Conservation (phyloP, 1,284 basidiomycete genomes). For the Chondrostereum purpureum region DNA sequence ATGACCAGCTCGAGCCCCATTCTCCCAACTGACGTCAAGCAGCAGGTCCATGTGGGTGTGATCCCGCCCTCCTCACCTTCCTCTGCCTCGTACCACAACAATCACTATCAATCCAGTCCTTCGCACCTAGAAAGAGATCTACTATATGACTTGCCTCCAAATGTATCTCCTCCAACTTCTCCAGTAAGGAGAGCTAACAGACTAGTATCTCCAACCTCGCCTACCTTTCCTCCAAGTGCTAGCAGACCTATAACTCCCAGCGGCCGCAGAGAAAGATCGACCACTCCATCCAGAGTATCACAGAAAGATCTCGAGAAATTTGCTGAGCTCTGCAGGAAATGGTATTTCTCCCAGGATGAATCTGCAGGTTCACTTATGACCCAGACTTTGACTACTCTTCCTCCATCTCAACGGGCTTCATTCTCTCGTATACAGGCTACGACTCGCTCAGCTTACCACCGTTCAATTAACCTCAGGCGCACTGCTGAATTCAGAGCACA, state of each 20-base stretch:
- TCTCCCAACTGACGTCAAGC: background rate
- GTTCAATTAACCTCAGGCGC: constrained; percentile 58
- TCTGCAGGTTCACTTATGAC: constrained; percentile 68
- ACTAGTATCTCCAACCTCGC: constrained; percentile 50
- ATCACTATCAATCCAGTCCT: constrained; percentile 39
- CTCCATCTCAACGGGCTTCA: constrained; percentile 70
- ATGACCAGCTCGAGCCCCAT: background rate
- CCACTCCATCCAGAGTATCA: constrained; percentile 54
- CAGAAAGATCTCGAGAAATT: constrained; percentile 65
- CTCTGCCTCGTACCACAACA: constrained; percentile 38
- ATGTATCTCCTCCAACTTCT: constrained; percentile 34
- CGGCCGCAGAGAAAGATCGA: constrained; percentile 44
- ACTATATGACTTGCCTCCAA: constrained; percentile 71
- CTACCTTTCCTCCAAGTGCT: constrained; percentile 49
- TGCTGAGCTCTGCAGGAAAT: constrained; percentile 64
- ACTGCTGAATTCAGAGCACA: constrained; percentile 75
- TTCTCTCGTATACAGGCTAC: constrained; percentile 72
- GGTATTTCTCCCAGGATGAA: constrained; percentile 76
- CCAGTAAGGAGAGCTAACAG: constrained; percentile 36
- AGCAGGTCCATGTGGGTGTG: background rate
- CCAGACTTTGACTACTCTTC: constrained; percentile 67
- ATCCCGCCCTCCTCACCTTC: too few species aligned
- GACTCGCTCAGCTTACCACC: constrained; percentile 70
- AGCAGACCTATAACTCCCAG: constrained; percentile 50
- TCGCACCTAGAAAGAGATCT: constrained; percentile 25